Base-by-base conservation (phyloP, 495 filamentous ascomycete species). In the Letharia columbiana region DNA sequence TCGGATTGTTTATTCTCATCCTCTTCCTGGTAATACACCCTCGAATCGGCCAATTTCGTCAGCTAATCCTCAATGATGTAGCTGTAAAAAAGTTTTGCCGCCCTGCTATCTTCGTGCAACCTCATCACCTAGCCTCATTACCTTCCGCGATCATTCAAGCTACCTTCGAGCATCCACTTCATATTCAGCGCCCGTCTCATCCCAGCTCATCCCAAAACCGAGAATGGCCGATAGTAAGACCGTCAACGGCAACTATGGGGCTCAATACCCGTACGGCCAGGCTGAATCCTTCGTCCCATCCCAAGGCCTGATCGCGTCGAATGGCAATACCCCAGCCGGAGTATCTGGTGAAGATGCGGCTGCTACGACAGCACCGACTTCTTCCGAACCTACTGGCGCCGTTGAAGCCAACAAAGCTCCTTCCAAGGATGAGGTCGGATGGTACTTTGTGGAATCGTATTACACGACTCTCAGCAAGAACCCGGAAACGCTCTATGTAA, bases 361-460 rank as follows among this genome's bases (percentile, higher is more conserved):
- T 40, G 57, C 42, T 47, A 58, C 63, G 9, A 40, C 65, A 31
- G 58, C 37, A 23, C 47, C 78, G 47, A 75, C 79, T 39, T 75
- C 77, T 49, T 78, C 78, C 68, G 75, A 71, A 59, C 73, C 78
- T 39, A 40, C 64, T 41, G 73, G 73, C 41, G 74, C 68, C 54
- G 79, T 77, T 65, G 75, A 78, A 68, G 80, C 79, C 70, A 78
- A 74, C 75, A 62, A 81, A 77, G 68, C 66, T 59, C 59, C 63
- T 56, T 75, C 80, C 56, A 95, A 94, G 76, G 90, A 92, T 76
- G 91, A 98, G 78, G 90, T 98, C 62, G 94, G 91, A 71, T 98
- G 94, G 94, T 97, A 92, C 77, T 98, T 98, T 69, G 94, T 98
- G 44, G 95, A 98, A 83, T 92, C 96, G 74, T 98, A 96, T 81